Conservation (phyloP, 495 filamentous ascomycete species). For the Penicillium roqueforti region DNA sequence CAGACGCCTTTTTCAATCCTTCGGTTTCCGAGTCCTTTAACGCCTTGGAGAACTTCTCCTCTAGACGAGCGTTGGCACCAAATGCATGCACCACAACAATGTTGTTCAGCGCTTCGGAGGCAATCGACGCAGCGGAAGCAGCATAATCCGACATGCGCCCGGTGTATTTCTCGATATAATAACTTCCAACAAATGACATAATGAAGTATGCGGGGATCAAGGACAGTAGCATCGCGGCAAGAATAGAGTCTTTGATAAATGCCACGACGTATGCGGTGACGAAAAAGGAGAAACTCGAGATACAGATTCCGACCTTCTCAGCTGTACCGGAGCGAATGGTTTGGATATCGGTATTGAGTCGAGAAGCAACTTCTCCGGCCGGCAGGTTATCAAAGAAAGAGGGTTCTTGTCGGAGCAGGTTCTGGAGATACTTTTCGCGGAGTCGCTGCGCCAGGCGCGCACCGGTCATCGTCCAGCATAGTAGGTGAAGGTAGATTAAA, state of each 20-base stretch:
- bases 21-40: conserved; percentile 40
- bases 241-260: conserved; percentile 52
- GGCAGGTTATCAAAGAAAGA: conserved; percentile 56
- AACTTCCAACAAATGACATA: conserved; percentile 59
- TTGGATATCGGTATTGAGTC: conserved; percentile 57
- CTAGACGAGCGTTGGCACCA: conserved; percentile 43
- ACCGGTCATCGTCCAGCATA: conserved; percentile 58
- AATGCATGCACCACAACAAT: conserved; percentile 49
- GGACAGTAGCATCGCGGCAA: conserved; percentile 46
- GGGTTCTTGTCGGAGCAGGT: conserved; percentile 56
- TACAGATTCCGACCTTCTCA: conserved; percentile 62
- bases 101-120: conserved; percentile 46
- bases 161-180: conserved; percentile 57
- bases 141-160: conserved; percentile 48
- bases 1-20: conserved; percentile 55
- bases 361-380: conserved; percentile 57
- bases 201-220: conserved; percentile 62
- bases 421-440: conserved; percentile 54
- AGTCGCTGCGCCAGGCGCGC: conserved; percentile 59
- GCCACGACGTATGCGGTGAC: conserved; percentile 60
- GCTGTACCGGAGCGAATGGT: conserved; percentile 59
- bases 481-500: conserved; percentile 49
- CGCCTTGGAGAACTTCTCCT: conserved; percentile 49
- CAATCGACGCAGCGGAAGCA: conserved; percentile 46
- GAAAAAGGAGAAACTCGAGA: conserved; percentile 58